Evolutionary conservation across 2,329 filamentous ascomycete genomes (phyloP).

Genomic region (Ceratocystis diversiconidia): DNA sequence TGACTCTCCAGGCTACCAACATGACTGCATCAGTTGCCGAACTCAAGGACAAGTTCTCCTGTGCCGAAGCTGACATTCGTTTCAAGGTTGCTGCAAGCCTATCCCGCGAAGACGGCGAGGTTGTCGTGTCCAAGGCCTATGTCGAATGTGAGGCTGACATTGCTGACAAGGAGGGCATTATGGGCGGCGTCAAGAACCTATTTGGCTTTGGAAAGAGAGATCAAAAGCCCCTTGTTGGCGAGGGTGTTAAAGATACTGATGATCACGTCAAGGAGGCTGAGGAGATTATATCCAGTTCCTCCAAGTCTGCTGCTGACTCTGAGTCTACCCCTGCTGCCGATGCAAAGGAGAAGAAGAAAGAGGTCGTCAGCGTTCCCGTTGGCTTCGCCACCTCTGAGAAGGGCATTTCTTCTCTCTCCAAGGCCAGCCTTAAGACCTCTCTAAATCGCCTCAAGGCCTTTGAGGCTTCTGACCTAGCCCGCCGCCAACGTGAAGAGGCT

Average conservation of each 20-base stretch:
- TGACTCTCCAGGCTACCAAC: constrained; percentile 63
- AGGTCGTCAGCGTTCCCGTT: constrained; percentile 42
- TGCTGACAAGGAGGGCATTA: constrained; percentile 60
- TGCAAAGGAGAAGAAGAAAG: constrained; percentile 42
- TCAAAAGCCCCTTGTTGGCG: constrained; percentile 55
- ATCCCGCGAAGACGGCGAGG: constrained; percentile 58
- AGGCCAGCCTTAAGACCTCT: constrained; percentile 35
- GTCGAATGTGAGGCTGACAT: constrained; percentile 75
- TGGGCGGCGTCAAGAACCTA: constrained; percentile 89
- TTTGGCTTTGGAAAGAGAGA: constrained; percentile 90
- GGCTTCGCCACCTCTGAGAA: constrained; percentile 35
- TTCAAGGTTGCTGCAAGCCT: constrained; percentile 69
- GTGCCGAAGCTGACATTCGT: constrained; percentile 59
- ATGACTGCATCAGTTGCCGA: constrained; percentile 68
- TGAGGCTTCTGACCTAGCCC: constrained; percentile 67
- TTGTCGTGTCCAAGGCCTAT: constrained; percentile 59
- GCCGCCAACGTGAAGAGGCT: constrained; percentile 65
- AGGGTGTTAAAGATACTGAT: constrained; percentile 39
- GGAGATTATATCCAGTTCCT: constrained; percentile 23
- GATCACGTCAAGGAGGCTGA: constrained; percentile 24
- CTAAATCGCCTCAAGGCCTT: constrained; percentile 70
- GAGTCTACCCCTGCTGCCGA: constrained; percentile 36
- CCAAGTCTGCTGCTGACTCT: constrained; percentile 23
- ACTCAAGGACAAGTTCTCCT: constrained; percentile 66
- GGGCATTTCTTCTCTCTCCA: constrained; percentile 36